Evolutionary conservation across 495 filamentous ascomycete species (phyloP).

Genomic region (Pyrenula massariospora): DNA sequence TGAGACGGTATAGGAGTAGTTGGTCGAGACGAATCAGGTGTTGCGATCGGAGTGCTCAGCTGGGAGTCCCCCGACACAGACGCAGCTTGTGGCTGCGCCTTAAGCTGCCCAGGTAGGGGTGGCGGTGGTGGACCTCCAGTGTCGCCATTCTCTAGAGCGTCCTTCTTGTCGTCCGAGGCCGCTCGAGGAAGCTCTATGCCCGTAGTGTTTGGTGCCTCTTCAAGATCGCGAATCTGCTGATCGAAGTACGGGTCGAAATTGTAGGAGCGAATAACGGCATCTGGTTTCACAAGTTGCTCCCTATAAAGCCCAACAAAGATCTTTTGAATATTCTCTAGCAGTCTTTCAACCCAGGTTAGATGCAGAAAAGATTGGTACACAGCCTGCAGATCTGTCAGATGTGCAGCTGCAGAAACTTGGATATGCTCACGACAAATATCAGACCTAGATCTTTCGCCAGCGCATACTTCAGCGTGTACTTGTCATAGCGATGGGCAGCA

Average conservation of each 20-base stretch:
- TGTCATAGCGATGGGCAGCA: constrained; percentile 76
- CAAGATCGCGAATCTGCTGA: constrained; percentile 77
- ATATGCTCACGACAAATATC: constrained; percentile 75
- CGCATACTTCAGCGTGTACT: constrained; percentile 92
- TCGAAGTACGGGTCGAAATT: constrained; percentile 90
- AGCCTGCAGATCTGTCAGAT: constrained; percentile 42
- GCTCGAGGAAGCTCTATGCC: constrained; percentile 8
- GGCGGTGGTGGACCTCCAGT: constrained; percentile 42
- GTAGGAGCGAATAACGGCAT: constrained; percentile 63
- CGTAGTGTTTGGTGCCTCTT: constrained; percentile 33
- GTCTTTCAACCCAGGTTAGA: constrained; percentile 92
- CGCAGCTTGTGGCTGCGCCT: constrained; percentile 38
- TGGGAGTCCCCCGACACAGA: constrained; percentile 28
- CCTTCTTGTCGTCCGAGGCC: constrained; percentile 25
- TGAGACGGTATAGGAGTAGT: constrained; percentile 55
- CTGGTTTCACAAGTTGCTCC: constrained; percentile 69
- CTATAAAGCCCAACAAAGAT: constrained; percentile 84
- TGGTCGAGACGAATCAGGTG: constrained; percentile 72
- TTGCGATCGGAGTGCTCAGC: constrained; percentile 48
- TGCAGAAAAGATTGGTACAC: constrained; percentile 94
- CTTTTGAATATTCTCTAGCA: constrained; percentile 84
- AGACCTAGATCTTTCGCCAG: constrained; percentile 81
- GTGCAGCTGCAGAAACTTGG: constrained; percentile 1
- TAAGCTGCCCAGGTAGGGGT: constrained; percentile 39
- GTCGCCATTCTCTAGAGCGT: constrained; percentile 31